These are phyloP conservation scores for Phaseolus coccineus DNA, from an alignment of 331 rosid species.

Conservation along the genomic window DNA sequence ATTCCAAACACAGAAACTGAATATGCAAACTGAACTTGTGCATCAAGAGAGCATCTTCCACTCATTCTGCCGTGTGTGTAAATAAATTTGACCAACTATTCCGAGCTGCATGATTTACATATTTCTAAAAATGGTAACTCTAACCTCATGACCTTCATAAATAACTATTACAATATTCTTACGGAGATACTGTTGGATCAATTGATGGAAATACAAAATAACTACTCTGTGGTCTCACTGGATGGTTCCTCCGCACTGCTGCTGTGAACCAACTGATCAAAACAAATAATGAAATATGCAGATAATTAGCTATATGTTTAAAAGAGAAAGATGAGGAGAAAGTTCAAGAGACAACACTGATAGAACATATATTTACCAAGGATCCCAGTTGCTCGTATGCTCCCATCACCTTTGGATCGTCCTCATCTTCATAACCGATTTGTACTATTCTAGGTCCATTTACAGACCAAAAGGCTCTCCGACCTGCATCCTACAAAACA, in stretches of 20 bases:
- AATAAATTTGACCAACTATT: conserved; percentile 27
- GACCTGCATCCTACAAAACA: conserved; percentile 81
- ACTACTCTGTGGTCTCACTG: conserved; percentile 47
- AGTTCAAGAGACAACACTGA: conserved; percentile 17
- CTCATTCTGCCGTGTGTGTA: conserved; percentile 7
- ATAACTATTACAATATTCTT: conserved; percentile 9
- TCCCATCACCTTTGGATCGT: conserved; percentile 89
- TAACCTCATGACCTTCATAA: conserved; percentile 27
- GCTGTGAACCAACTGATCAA: conserved; percentile 71
- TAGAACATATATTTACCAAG: conserved; percentile 61
- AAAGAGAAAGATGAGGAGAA: conserved; percentile 5
- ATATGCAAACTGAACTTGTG: conserved; percentile 17
- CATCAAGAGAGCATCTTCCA: conserved; percentile 4
- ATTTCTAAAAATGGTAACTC: conserved; percentile 20
- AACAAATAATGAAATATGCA: conserved; percentile 24
- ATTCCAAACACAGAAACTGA: conserved; percentile 22
- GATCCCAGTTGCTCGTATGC: conserved; percentile 94
- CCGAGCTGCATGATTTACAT: conserved; percentile 38
- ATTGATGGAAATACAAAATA: not conserved
- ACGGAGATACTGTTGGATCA: conserved; percentile 14
- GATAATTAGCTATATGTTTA: not conserved
- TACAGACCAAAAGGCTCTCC: conserved; percentile 92
- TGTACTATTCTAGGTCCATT: conserved; percentile 93
- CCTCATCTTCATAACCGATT: conserved; percentile 87
- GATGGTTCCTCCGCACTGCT: conserved; percentile 59